phyloP scores from a whole-genome alignment of 805 yeast species.

The Pichia deserticola region DNA sequence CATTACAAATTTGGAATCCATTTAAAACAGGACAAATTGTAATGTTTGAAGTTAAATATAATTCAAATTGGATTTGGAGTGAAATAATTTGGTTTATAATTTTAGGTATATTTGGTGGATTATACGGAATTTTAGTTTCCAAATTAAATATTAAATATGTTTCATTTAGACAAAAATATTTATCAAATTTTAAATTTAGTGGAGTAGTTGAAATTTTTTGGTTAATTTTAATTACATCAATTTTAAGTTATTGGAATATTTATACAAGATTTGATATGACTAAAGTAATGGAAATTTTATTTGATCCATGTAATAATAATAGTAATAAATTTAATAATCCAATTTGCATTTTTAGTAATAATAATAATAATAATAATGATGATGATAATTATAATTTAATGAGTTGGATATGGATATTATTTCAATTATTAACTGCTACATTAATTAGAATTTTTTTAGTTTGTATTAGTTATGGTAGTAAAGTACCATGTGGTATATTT shows the following conservation, averaged over 20 bases:
- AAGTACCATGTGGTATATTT: constrained; percentile 95
- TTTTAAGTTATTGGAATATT: constrained; percentile 75
- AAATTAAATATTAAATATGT: constrained; percentile 71
- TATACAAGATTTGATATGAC: constrained; percentile 89
- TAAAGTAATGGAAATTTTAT: constrained; percentile 82
- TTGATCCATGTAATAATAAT: constrained; percentile 41
- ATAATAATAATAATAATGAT: no score
- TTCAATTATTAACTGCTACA: constrained; percentile 64
- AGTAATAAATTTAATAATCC: neutral
- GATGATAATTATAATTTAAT: neutral
- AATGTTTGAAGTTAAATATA: constrained; percentile 84
- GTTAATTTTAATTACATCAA: constrained; percentile 62
- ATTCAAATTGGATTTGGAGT: constrained; percentile 75
- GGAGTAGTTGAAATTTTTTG: constrained; percentile 67
- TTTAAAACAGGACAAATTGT: constrained; percentile 93
- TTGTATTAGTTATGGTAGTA: constrained; percentile 82
- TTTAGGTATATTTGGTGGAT: constrained; percentile 86
- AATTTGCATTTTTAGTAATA: constrained; percentile 9
- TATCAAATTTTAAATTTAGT: constrained; percentile 32
- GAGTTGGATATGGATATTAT: constrained; percentile 26
- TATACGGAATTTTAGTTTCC: constrained; percentile 74
- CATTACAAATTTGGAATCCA: constrained; percentile 77
- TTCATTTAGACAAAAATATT: constrained; percentile 64
- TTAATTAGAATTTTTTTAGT: constrained; percentile 62
- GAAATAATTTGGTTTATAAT: constrained; percentile 77